Base-by-base conservation (phyloP, 805 yeast species). In the Candida sonorensis region DNA sequence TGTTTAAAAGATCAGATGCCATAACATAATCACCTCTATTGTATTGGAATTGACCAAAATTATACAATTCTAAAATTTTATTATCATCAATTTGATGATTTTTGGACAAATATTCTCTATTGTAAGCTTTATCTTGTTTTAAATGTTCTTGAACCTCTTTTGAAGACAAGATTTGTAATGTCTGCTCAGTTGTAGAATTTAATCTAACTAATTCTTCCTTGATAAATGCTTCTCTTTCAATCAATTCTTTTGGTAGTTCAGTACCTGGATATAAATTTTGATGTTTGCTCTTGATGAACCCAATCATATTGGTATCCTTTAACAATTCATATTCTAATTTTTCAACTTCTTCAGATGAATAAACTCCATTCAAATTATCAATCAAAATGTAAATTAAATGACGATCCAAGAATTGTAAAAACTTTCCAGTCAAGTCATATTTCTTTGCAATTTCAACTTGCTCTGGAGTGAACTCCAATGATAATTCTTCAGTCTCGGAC, bases 21-120 rank as follows among this genome's bases (percentile, higher is more conserved):
- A 69, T 66, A 37, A 56, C 67, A 53, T 75, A 76, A 47, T 74
- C 75, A 43, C 82, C 82, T 52, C 76, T 66, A 55, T 73, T 71
- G 55, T 73, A 76, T 52, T 75, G 78, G 45, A 73, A 66, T 50
- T 74, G 74, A 31, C 80, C 82, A 53, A 67, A 73, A 41, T 72
- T 69, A 51, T 72, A 76, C 29, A 75, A 56, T 36, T 63, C 68
- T 39, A 67, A 55, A 41, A 72, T 69, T 52, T 64, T 66, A 11
- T 58, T 69, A 37, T 69, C 72, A 17, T 63, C 59, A 40, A 73
- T 67, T 26, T 62, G 63, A 50, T 67, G 66, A 27, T 62, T 56
- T 35, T 56, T 57, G 36, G 64, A 61, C 35, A 75, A 49, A 36
- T 64, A 65, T 33, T 62, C 61, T 46, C 68, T 61, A 51, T 75